Percentiles rank a stretch among this genome's conserved stretches.
Evolutionary conservation across 208 protist species (phyloP).

Genomic region (Acanthamoeba lenticulata): DNA sequence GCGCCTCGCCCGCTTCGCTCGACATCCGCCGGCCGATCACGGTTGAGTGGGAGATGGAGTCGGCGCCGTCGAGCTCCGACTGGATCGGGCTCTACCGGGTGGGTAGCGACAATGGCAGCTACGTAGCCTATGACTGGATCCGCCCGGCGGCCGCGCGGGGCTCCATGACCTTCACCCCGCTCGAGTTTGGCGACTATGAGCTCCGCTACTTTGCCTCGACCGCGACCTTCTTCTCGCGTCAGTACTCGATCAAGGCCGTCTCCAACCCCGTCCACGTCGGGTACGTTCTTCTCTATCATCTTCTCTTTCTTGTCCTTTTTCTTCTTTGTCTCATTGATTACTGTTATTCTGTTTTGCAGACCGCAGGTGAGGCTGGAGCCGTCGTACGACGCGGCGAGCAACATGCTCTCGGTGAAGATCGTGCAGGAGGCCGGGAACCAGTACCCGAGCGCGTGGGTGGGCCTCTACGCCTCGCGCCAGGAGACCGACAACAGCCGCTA

Average conservation of each 20-base stretch:
- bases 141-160: background rate
- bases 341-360: no score
- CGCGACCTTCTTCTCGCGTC: background rate
- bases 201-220: conserved; percentile 58
- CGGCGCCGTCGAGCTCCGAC: background rate
- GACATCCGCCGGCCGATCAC: conserved; percentile 30
- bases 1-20: conserved; percentile 13
- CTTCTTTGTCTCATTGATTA: background rate
- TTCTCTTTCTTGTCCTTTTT: background rate
- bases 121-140: conserved; percentile 53
- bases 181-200: conserved; percentile 44
- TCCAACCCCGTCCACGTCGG: conserved; percentile 26
- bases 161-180: background rate
- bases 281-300: background rate
- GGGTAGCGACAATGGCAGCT: conserved; percentile 23
- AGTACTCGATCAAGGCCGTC: conserved; percentile 54
- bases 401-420: conserved; percentile 6
- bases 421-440: conserved; percentile 48
- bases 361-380: background rate
- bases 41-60: conserved; percentile 36
- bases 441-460: conserved; percentile 61
- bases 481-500: conserved; percentile 44
- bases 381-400: background rate
- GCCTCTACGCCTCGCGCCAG: conserved; percentile 19
- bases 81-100: conserved; percentile 58